Percentiles rank a stretch among this genome's conserved stretches.
Evolutionary conservation across 306 rosid species (phyloP).

Genomic region (Vigna angularis): DNA sequence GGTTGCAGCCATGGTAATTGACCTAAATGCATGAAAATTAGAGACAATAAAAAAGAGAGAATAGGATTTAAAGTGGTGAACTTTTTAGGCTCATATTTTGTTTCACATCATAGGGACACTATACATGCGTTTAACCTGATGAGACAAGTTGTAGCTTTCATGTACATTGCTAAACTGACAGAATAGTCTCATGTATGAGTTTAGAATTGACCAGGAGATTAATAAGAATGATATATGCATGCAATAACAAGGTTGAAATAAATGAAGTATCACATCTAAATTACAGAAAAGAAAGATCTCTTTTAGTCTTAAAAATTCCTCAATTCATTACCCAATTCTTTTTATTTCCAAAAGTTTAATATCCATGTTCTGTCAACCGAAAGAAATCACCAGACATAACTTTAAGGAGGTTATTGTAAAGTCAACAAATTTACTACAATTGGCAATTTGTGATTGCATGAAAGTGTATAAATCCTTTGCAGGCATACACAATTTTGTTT

Average conservation of each 20-base stretch:
- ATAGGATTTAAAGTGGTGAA: neutral
- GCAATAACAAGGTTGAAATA: neutral
- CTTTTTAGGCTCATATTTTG: neutral
- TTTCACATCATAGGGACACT: neutral
- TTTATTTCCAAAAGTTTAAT: slow-evolving; percentile 16
- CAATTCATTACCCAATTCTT: slow-evolving; percentile 15
- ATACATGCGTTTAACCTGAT: neutral
- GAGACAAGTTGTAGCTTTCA: neutral
- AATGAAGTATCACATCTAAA: neutral
- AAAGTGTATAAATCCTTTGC: neutral
- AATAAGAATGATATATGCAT: slow-evolving; percentile 5
- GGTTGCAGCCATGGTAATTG: slow-evolving; percentile 80
- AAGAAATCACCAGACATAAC: too few relatives aligned
- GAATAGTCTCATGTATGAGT: slow-evolving; percentile 7
- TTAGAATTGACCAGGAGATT: neutral
- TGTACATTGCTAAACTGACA: neutral
- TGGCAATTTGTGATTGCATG: neutral
- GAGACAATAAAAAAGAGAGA: slow-evolving; percentile 17
- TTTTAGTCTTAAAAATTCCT: slow-evolving; percentile 2
- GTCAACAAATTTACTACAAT: too few relatives aligned
- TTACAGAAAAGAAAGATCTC: neutral
- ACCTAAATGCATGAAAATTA: slow-evolving; percentile 57
- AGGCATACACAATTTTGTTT: neutral
- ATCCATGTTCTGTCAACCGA: too few relatives aligned
- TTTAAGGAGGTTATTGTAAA: too few relatives aligned